These are phyloP conservation scores for Arachnopeziza araneosa DNA, from an alignment of 2,329 filamentous ascomycete species.

Conservation along the genomic window DNA sequence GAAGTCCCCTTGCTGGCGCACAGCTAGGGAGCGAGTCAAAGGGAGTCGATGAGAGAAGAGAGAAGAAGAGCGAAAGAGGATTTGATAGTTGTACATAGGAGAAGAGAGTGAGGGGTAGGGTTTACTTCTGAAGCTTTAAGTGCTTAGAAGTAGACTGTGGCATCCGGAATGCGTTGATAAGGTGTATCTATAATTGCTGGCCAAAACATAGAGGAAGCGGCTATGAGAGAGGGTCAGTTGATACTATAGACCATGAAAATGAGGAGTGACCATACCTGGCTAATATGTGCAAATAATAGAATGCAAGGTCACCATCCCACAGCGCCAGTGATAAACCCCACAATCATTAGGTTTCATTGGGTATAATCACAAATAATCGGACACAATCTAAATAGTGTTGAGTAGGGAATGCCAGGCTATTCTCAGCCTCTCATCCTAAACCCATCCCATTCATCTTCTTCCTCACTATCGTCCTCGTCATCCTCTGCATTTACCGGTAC, in stretches of 20 bases:
- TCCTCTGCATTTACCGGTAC: not conserved
- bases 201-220: too few species aligned
- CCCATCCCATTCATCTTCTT: constrained; percentile 9
- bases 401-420: not conserved
- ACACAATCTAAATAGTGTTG: not conserved
- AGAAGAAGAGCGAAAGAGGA: too few species aligned
- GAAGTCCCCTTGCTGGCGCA: too few species aligned
- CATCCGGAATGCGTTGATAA: too few species aligned
- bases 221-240: too few species aligned
- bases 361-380: not conserved
- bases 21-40: too few species aligned
- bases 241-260: not conserved
- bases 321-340: not conserved
- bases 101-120: too few species aligned
- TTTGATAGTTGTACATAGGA: too few species aligned
- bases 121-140: too few species aligned
- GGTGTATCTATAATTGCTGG: too few species aligned
- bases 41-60: too few species aligned
- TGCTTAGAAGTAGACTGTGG: too few species aligned
- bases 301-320: not conserved
- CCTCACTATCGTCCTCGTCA: constrained; percentile 9
- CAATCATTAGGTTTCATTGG: not conserved
- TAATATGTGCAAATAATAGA: not conserved
- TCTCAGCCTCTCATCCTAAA: not conserved
- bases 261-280: not conserved